Percentiles rank a stretch among this genome's conserved stretches.
Evolutionary conservation across 2,329 filamentous ascomycete species (phyloP).

Genomic region (Curvularia sp.): DNA sequence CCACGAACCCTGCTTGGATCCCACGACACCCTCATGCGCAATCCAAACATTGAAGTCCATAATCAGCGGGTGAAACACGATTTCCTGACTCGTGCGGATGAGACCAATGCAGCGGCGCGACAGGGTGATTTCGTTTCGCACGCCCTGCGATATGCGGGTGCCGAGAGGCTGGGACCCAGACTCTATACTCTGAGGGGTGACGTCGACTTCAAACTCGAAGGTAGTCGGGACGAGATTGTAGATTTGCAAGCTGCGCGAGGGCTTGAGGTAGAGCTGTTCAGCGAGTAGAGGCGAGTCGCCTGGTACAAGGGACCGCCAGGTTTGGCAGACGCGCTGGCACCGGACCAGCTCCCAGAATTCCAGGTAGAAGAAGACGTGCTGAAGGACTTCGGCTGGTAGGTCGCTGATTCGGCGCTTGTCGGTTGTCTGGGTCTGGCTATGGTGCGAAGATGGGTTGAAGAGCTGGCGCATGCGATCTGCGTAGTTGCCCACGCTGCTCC

Average conservation of each 20-base stretch:
- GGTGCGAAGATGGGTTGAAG: slow-evolving; percentile 11
- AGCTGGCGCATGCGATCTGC: slow-evolving; percentile 25
- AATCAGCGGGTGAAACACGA: slow-evolving; percentile 20
- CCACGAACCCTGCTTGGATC: slow-evolving; percentile 9
- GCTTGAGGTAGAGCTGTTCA: slow-evolving; percentile 22
- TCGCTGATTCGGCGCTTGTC: slow-evolving; percentile 12
- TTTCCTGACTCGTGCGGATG: slow-evolving; percentile 21
- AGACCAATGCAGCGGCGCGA: slow-evolving; percentile 18
- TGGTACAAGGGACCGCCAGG: slow-evolving; percentile 19
- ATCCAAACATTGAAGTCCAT: slow-evolving; percentile 16
- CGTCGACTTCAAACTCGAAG: slow-evolving; percentile 20
- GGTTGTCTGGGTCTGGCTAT: neutral
- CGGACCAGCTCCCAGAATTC: slow-evolving; percentile 21
- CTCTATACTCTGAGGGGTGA: slow-evolving; percentile 8
- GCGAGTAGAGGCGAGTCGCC: slow-evolving; percentile 20
- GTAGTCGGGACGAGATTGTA: slow-evolving; percentile 20
- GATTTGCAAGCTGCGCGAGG: slow-evolving; percentile 19
- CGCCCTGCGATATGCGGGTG: slow-evolving; percentile 2
- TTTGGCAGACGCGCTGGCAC: slow-evolving; percentile 20
- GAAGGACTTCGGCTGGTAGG: slow-evolving; percentile 22
- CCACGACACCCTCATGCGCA: neutral
- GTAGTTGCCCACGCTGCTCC: slow-evolving; percentile 27
- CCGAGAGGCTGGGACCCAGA: slow-evolving; percentile 7
- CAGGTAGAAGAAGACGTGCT: slow-evolving; percentile 21
- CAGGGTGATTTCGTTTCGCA: slow-evolving; percentile 12